Percentiles rank a stretch among this genome's conserved stretches.
Conservation (phyloP, 1,284 basidiomycete species). For the Bjerkandera adusta region DNA sequence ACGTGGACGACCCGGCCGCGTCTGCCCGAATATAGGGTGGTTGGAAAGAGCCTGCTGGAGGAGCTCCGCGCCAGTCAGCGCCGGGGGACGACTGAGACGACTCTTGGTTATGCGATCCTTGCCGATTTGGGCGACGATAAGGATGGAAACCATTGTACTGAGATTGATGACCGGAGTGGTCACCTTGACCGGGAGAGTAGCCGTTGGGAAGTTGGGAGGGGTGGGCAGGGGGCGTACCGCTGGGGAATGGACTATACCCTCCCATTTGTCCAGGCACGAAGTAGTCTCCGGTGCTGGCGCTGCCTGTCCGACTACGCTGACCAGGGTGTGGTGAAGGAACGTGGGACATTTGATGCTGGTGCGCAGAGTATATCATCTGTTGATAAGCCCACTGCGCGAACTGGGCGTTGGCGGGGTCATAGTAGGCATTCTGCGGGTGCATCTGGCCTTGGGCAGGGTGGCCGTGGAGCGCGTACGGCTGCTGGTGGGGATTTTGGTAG, state of each 20-base stretch:
- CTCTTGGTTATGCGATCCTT: constrained; percentile 34
- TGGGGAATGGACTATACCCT: constrained; percentile 62
- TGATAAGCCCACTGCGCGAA: constrained; percentile 82
- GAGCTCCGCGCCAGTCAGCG: constrained; percentile 45
- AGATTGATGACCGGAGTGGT: constrained; percentile 28
- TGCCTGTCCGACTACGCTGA: constrained; percentile 34
- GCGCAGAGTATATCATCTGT: constrained; percentile 78
- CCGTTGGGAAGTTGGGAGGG: constrained; percentile 41
- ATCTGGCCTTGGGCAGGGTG: constrained; percentile 47
- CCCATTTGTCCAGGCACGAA: constrained; percentile 49
- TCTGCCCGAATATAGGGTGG: constrained; percentile 73
- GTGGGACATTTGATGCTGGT: constrained; percentile 47
- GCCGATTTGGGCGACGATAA: constrained; percentile 70
- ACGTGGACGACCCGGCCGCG: constrained; percentile 71
- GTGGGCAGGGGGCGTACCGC: constrained; percentile 66
- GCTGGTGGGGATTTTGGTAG: constrained; percentile 66
- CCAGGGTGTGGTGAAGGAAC: constrained; percentile 31
- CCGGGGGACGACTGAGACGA: constrained; percentile 35
- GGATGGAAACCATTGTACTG: constrained; percentile 73
- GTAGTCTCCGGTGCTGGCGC: constrained; percentile 46
- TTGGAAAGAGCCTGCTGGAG: constrained; percentile 40
- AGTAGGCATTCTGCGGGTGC: constrained; percentile 53
- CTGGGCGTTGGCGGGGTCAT: constrained; percentile 74
- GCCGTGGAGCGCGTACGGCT: constrained; percentile 41
- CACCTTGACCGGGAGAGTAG: constrained; percentile 32